Base-by-base conservation (phyloP, 108 stramenopile species). In the Pseudonitzschia multiseries region DNA sequence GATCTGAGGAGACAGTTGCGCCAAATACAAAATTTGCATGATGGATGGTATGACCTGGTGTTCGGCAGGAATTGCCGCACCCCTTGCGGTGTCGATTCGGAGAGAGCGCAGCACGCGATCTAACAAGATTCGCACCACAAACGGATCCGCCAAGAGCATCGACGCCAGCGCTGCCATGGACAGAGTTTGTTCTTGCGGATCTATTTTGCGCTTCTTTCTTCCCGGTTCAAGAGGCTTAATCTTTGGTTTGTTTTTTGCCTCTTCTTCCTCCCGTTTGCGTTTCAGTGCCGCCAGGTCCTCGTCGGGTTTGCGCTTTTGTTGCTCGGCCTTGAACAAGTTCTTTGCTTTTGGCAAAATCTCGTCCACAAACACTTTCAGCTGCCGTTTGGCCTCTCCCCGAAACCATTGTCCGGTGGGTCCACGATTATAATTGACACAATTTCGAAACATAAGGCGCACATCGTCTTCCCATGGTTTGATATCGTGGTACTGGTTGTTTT, bases 101-200 rank as follows among this genome's bases (percentile, higher is more conserved):
- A 92, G 42, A 20, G 82, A 84, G 71, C 88, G 83, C 40, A 86
- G 46, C 4, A 91, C 80, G 57, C 86, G 82, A 59, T 90, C 90
- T 57, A 92, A 40, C 18, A 95, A 33, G 17, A 95, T 42, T 40
- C 94, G 86, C 33, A 91, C 82, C 29, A 93, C 87, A 65, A 92
- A 95, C n/a, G 94, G 94, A 74, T 95, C 94, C 13, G 91, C 69
- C 57, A 95, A 73, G 54, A 95, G 28, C 91, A 95, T 92, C 28
- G 87, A 78, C 20, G 94, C 94, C 62, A 95, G 53, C 28, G 88
- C 85, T 44, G 87, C 88, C 86, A 92, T 88, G 59, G 87, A 92
- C 28, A 90, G 87, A 22, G 75, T 71, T 50, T 80, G 74, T 24
- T 86, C 79, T 15, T 71, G 41, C 15, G 70, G 48, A 27, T 81